Conservation (phyloP, 495 filamentous ascomycete genomes). For the Durotheca rogersii region DNA sequence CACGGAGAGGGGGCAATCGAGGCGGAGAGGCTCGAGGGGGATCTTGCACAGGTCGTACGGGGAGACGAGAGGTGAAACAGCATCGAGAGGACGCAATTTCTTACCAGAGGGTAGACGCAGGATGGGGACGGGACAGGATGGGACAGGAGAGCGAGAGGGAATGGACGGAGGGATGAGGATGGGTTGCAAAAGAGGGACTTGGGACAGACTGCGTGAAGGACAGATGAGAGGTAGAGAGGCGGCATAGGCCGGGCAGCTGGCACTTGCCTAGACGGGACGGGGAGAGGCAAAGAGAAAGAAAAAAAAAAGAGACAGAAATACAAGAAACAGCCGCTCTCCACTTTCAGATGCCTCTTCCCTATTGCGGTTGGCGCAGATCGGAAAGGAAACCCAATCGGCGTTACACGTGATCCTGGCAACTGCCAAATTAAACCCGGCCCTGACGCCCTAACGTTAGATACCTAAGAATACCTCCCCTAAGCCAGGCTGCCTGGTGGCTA, state of each 20-base stretch:
- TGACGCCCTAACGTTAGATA: too few relatives aligned
- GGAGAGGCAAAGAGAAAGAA: too few relatives aligned
- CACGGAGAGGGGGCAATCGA: too few relatives aligned
- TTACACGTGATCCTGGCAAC: constrained; percentile 14
- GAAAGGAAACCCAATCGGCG: constrained; percentile 16
- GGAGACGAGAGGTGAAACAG: constrained; percentile 17
- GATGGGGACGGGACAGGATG: constrained; percentile 11
- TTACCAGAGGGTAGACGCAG: constrained; percentile 17
- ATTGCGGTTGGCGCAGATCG: constrained; percentile 19
- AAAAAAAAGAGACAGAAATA: neutral
- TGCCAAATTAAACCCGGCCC: too few relatives aligned
- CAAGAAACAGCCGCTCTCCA: neutral
- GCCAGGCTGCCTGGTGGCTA: too few relatives aligned
- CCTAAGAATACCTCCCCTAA: too few relatives aligned
- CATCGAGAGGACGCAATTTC: constrained; percentile 21
- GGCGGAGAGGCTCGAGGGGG: neutral
- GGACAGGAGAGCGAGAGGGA: too few relatives aligned
- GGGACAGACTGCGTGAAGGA: neutral
- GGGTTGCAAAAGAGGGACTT: neutral
- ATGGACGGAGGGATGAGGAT: too few relatives aligned
- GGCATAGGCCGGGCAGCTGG: too few relatives aligned
- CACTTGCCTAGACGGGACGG: too few relatives aligned
- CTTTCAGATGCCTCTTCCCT: neutral
- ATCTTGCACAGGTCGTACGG: neutral
- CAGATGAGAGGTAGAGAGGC: neutral